Conservation (phyloP, 305 asterid genomes). For the Andrographis paniculata region DNA sequence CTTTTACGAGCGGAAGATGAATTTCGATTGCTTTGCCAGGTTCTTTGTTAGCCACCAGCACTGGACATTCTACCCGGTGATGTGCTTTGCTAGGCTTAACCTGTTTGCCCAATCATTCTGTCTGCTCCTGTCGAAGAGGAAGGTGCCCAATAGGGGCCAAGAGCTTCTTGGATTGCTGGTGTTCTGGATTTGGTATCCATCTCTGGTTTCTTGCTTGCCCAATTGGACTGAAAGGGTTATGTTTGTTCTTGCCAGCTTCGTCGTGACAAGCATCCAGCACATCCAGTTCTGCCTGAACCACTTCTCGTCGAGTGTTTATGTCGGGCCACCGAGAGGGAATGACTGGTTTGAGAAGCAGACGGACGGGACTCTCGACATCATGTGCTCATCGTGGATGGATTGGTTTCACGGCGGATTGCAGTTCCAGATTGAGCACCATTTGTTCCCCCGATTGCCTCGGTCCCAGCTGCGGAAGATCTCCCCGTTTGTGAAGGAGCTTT, state of each 20-base stretch:
- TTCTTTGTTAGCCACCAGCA: conserved; percentile 71
- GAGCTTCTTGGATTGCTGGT: conserved; percentile 51
- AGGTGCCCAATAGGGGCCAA: conserved; percentile 35
- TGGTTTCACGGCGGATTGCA: conserved; percentile 97
- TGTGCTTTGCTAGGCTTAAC: conserved; percentile 70
- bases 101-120: conserved; percentile 53
- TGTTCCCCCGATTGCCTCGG: conserved; percentile 77
- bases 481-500: conserved; percentile 66
- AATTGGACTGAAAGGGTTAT: conserved; percentile 43
- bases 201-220: conserved; percentile 60
- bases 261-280: conserved; percentile 58
- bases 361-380: conserved; percentile 44
- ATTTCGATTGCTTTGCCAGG: conserved; percentile 44
- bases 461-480: conserved; percentile 56
- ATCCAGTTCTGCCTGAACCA: conserved; percentile 73
- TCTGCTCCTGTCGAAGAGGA: conserved; percentile 37
- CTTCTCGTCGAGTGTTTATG: conserved; percentile 49
- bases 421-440: conserved; percentile 77
- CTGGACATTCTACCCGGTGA: conserved; percentile 71
- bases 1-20: conserved; percentile 41
- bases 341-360: conserved; percentile 94
- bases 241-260: conserved; percentile 53
- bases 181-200: conserved; percentile 80
- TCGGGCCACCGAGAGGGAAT: conserved; percentile 60
- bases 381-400: conserved; percentile 77